Percentiles rank a stretch among this genome's conserved stretches.
Evolutionary conservation across 805 yeast genomes (phyloP).

Genomic region (Schizosaccharomyces octosporus): DNA sequence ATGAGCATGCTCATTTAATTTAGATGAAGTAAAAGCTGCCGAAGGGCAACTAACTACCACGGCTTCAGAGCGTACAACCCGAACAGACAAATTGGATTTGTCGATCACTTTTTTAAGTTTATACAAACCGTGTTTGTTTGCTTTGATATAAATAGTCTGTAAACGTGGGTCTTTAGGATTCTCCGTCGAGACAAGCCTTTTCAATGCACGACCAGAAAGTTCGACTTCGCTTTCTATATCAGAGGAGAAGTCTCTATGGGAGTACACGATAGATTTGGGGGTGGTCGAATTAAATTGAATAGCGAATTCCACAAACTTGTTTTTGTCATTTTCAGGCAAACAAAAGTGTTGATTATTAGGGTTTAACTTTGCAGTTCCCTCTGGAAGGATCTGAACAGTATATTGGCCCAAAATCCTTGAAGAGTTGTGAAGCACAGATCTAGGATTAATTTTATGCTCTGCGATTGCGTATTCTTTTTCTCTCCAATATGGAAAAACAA

Average conservation of each 20-base stretch:
- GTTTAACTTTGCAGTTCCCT: constrained; percentile 62
- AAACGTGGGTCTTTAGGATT: constrained; percentile 5
- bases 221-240: constrained; percentile 24
- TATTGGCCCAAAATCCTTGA: constrained; percentile 62
- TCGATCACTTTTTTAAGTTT: constrained; percentile 45
- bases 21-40: constrained; percentile 16
- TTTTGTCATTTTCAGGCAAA: constrained; percentile 12
- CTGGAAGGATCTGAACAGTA: constrained; percentile 72
- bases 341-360: constrained; percentile 51
- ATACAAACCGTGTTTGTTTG: constrained; percentile 47
- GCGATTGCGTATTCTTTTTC: constrained; percentile 15
- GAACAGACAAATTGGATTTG: constrained; percentile 28
- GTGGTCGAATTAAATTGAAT: constrained; percentile 61
- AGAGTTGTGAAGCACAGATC: constrained; percentile 16
- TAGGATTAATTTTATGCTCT: constrained; percentile 12
- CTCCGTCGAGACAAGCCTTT: constrained; percentile 11
- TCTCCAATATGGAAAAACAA: constrained; percentile 9
- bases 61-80: constrained; percentile 35
- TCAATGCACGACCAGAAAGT: constrained; percentile 33
- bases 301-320: constrained; percentile 24
- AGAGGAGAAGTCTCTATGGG: constrained; percentile 30
- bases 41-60: constrained; percentile 56
- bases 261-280: constrained; percentile 41
- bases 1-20: constrained; percentile 15
- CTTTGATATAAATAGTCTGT: constrained; percentile 34